These are phyloP conservation scores for Thalia dealbata DNA, from an alignment of 176 grass and related monocot genomes.

Conservation along the genomic window DNA sequence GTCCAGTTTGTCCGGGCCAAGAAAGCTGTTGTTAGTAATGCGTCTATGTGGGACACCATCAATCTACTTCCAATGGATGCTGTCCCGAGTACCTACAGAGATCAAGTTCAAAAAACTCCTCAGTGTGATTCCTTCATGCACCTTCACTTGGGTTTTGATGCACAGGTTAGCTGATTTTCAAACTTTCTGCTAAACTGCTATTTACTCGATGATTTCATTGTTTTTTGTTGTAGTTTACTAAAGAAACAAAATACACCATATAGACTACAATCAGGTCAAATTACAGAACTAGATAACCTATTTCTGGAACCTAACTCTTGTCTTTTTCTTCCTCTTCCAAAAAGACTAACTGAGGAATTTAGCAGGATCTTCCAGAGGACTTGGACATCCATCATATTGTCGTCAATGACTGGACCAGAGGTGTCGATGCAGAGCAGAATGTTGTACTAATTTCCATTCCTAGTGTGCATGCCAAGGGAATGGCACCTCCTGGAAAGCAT, in stretches of 20 bases:
- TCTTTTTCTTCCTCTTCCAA: not conserved
- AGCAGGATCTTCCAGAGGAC: conserved; percentile 54
- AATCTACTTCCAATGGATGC: conserved; percentile 53
- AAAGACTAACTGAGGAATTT: conserved; percentile 17
- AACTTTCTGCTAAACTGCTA: not conserved
- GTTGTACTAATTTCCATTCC: conserved; percentile 86
- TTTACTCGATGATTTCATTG: not conserved
- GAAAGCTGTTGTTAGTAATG: conserved; percentile 87
- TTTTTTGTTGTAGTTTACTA: not conserved
- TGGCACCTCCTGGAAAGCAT: conserved; percentile 76
- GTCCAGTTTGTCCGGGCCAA: conserved; percentile 73
- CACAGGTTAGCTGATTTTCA: conserved; percentile 34
- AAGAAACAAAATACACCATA: not conserved
- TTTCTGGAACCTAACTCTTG: too few species aligned
- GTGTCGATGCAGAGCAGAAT: conserved; percentile 77
- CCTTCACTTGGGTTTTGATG: conserved; percentile 84
- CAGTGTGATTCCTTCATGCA: conserved; percentile 97
- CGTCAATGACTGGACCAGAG: conserved; percentile 76
- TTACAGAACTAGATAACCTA: not conserved
- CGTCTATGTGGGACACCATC: conserved; percentile 94
- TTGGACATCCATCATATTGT: conserved; percentile 95
- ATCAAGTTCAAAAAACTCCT: conserved; percentile 66
- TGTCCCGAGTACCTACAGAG: conserved; percentile 57
- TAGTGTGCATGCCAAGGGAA: conserved; percentile 50
- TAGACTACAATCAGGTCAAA: not conserved